phyloP scores from a whole-genome alignment of 2,329 filamentous ascomycete genomes.

The Cladophialophora carrionii region DNA sequence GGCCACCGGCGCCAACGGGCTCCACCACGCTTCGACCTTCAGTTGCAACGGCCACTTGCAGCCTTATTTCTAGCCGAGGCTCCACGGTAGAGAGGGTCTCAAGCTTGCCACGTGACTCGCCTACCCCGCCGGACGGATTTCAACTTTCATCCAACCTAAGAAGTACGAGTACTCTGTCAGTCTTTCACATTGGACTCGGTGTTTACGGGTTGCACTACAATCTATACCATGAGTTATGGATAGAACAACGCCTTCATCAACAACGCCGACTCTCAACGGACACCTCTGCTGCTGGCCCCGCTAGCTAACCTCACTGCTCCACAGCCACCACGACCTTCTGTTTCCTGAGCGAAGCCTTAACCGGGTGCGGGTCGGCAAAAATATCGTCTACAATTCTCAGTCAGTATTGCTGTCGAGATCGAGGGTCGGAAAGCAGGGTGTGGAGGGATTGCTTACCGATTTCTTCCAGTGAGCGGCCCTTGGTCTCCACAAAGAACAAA shows the following conservation, averaged over 20 bases:
- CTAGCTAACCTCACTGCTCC: constrained; percentile 5
- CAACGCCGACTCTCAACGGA: background rate
- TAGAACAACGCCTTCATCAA: background rate
- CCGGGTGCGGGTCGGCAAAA: constrained; percentile 7
- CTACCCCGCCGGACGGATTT: too few species aligned
- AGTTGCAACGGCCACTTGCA: background rate
- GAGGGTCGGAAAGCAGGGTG: background rate
- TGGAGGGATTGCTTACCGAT: constrained; percentile 33
- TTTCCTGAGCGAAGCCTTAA: constrained; percentile 12
- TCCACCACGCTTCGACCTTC: constrained; percentile 3
- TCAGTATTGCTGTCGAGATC: background rate
- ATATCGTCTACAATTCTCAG: constrained; percentile 6
- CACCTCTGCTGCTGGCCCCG: background rate
- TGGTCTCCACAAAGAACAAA: constrained; percentile 38
- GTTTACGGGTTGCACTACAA: too few species aligned
- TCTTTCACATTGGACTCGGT: too few species aligned
- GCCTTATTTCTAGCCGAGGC: constrained; percentile 1
- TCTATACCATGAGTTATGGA: too few species aligned
- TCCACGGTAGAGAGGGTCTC: background rate
- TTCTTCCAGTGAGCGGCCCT: constrained; percentile 39
- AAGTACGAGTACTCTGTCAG: too few species aligned
- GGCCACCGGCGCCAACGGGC: background rate
- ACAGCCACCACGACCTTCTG: constrained; percentile 10
- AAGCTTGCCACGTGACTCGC: too few species aligned
- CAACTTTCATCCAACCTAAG: too few species aligned